Base-by-base conservation (phyloP, 768 basidiomycete genomes). In the Boletus tomentosulus region DNA sequence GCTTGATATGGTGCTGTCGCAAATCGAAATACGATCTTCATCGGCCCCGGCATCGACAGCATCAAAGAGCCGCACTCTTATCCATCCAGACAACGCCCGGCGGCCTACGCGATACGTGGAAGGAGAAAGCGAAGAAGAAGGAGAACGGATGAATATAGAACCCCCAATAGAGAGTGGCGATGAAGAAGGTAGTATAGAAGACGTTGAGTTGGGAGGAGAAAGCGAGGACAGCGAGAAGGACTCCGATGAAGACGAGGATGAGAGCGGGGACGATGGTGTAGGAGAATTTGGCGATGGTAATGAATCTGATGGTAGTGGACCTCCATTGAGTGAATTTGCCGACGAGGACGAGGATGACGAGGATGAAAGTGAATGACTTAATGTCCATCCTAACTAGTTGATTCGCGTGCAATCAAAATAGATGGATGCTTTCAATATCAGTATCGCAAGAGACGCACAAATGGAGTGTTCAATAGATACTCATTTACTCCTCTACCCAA, bases 1-100 rank as follows among this genome's bases (percentile, higher is more conserved):
- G 53, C 77, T 98, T 28, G 96, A 98, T 65, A 89, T 94, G 76
- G 91, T 97, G 24, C 78, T 98, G 46, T 88, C 92, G 0, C 97
- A 98, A 66, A 89, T 98, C 51, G 90, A 95, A 67, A 80, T 94
- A 73, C 83, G 95, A 22, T 83, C 89, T 28, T 83, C 88, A n/a
- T 74, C 78, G 13, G 81, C 82, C 11, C 87, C 86, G 22, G 77
- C 83, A 3, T 76, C 80, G 5, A 66, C 84, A 44, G 69, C 75
- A 15, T 71, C 76, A 15, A 76, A 71, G 45, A 73, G 72, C 51
- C 70, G 69, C 30, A 75, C 74, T 57, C 56, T 68, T 16, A 52
- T 66, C 19, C 71, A 68, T 53, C 56, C 68, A 56, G 67, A 73
- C 63, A 65, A 70, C 41, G 68, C 65, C 67, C 48, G 76, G 76